Conservation (phyloP, 768 basidiomycete genomes). For the Suillus lakei region DNA sequence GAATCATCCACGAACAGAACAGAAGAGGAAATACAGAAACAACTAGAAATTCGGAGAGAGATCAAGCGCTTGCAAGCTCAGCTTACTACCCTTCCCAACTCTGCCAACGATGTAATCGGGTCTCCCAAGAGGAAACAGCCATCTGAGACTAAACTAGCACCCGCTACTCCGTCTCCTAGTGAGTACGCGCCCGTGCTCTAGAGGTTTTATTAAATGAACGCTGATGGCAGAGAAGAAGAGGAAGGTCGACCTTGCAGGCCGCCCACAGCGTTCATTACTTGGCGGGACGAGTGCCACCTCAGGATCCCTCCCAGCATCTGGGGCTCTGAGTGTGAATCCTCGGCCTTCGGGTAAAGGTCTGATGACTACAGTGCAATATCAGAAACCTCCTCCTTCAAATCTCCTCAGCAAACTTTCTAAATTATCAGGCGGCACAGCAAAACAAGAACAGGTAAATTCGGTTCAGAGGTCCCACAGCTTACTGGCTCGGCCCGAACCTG, state of each 20-base stretch:
- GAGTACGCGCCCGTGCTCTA: slow-evolving; percentile 24
- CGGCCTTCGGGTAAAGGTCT: slow-evolving; percentile 5
- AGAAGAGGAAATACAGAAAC: slow-evolving; percentile 42
- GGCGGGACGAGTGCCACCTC: slow-evolving; percentile 14
- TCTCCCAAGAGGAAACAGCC: slow-evolving; percentile 55
- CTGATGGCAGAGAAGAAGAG: slow-evolving; percentile 43
- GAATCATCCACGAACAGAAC: slow-evolving; percentile 54
- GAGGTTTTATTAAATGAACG: slow-evolving; percentile 2
- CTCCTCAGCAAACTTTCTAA: slow-evolving; percentile 56
- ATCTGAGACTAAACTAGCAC: slow-evolving; percentile 45
- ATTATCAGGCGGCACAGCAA: slow-evolving; percentile 30
- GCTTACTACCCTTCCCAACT: slow-evolving; percentile 43
- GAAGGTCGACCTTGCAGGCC: slow-evolving; percentile 42
- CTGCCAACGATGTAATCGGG: slow-evolving; percentile 24
- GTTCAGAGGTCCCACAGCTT: slow-evolving; percentile 38
- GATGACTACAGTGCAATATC: slow-evolving; percentile 13
- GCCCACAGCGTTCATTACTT: slow-evolving; percentile 24
- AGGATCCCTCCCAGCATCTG: slow-evolving; percentile 19
- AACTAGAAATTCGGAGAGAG: slow-evolving; percentile 55
- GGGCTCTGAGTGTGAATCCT: slow-evolving; percentile 1
- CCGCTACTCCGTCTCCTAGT: slow-evolving; percentile 72
- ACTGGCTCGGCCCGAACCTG: slow-evolving; percentile 22
- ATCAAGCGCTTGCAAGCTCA: slow-evolving; percentile 63
- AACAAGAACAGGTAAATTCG: slow-evolving; percentile 16
- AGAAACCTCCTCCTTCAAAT: slow-evolving; percentile 53